Evolutionary conservation across 768 basidiomycete genomes (phyloP).

Genomic region (Xerocomellus chrysenteron): DNA sequence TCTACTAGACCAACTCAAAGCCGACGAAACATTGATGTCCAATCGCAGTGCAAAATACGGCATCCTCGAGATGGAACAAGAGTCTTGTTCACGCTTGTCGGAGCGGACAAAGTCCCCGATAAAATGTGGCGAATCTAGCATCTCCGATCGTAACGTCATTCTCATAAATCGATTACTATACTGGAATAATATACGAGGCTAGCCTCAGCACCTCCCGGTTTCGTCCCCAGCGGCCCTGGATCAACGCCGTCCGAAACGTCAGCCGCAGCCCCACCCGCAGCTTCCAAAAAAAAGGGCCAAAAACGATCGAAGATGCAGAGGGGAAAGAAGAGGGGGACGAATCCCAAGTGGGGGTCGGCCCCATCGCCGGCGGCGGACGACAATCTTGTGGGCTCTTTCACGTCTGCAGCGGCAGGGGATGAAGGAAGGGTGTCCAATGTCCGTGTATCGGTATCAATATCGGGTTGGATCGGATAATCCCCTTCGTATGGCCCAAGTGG

Average conservation of each 20-base stretch:
- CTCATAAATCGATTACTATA: constrained; percentile 79
- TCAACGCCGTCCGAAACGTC: constrained; percentile 29
- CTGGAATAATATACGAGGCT: constrained; percentile 97
- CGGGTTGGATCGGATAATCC: constrained; percentile 92
- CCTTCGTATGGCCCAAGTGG: constrained; percentile 87
- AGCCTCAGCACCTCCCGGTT: constrained; percentile 88
- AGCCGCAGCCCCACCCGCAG: constrained; percentile 9
- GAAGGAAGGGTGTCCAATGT: constrained; percentile 62
- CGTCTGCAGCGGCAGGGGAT: constrained; percentile 73
- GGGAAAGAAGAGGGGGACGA: constrained; percentile 90
- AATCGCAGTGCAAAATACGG: constrained; percentile 81
- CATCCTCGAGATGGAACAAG: constrained; percentile 72
- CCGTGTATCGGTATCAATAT: constrained; percentile 94
- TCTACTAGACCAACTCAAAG: constrained; percentile 67
- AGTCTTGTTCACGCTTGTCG: constrained; percentile 76
- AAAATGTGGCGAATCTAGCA: constrained; percentile 49
- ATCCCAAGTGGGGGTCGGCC: constrained; percentile 93
- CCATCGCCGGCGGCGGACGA: constrained; percentile 98
- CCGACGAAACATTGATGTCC: constrained; percentile 61
- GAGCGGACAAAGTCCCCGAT: constrained; percentile 74
- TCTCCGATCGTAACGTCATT: background rate
- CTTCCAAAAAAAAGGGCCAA: constrained; percentile 40
- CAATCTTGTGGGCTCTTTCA: constrained; percentile 89
- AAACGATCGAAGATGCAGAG: constrained; percentile 41
- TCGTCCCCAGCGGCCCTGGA: constrained; percentile 53